Base-by-base conservation (phyloP, 441 rosid species). In the Syzygium syzygioides region DNA sequence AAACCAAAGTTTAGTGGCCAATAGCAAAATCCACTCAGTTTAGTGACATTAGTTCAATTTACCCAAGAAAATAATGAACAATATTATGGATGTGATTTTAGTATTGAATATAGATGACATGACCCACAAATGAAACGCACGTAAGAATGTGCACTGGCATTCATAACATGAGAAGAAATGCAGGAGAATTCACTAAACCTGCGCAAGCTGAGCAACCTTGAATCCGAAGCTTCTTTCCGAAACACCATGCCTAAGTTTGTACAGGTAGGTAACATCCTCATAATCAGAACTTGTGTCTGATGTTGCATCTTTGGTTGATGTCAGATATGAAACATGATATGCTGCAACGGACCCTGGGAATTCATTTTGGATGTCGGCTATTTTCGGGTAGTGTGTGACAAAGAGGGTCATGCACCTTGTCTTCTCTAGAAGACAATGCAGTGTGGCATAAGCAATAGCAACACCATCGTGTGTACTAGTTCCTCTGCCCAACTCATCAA, bases 401-500 rank as follows among this genome's bases (percentile, higher is more conserved):
- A 98, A 98, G 83, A 98, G 98, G 90, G 93, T 95, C 95, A 95
- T 88, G 94, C 98, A 93, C 91, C 90, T 94, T 90, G 94, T 98
- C 89, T 94, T 93, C 88, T 91, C 88, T 86, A 98, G 90, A 66
- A 98, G 93, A 94, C 95, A 93, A 89, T 93, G 93, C 89, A 98
- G 91, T 34, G 98, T 94, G 64, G 99, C 98, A 93, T 95, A 95
- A 52, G 99, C 99, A 89, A 98, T 95, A 68, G 99, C 98, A 89
- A 93, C 97, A 86, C 99, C 99, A 59, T 98, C 99, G 86, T 98
- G 97, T 57, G 99, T 96, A 91, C 99, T 96, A 64, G 99, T 96
- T 89, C 99, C 99, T 90, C 99, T 92, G 60, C 99, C 99, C 87
- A 98, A 98, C 94, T 96, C 99, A 88, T 98, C 99, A 34, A 98